phyloP scores from a whole-genome alignment of 2,329 filamentous ascomycete species.

The Aspergillus awamori region DNA sequence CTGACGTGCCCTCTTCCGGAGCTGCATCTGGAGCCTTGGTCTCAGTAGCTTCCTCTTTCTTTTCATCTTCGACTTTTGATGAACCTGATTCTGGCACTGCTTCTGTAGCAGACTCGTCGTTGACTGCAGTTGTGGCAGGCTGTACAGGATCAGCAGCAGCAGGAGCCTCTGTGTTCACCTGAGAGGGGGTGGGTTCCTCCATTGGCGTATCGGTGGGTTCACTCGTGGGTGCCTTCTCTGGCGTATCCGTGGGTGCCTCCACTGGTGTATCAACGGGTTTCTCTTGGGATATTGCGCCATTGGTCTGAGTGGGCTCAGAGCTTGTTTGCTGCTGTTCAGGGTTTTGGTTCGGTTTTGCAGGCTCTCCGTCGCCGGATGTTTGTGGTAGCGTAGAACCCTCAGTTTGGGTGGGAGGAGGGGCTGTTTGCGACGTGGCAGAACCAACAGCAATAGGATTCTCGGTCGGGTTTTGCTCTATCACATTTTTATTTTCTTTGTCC shows the following conservation, averaged over 20 bases:
- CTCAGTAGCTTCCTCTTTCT: constrained; percentile 1
- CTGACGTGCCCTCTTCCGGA: neutral
- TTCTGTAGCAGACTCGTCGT: constrained; percentile 5
- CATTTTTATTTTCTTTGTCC: constrained; percentile 32
- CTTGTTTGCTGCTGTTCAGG: constrained; percentile 7
- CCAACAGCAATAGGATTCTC: constrained; percentile 16
- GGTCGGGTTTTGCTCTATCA: constrained; percentile 23
- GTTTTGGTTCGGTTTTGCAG: constrained; percentile 15
- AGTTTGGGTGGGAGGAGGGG: constrained; percentile 10
- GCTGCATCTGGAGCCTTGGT: neutral
- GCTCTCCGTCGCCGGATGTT: constrained; percentile 14
- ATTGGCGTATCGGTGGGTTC: neutral
- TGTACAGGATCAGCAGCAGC: constrained; percentile 6
- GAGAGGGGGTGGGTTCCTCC: neutral
- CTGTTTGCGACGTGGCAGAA: constrained; percentile 12
- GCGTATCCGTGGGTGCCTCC: neutral
- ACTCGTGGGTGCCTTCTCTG: neutral
- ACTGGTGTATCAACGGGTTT: constrained; percentile 1
- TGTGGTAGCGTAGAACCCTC: constrained; percentile 10
- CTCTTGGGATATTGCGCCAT: constrained; percentile 6
- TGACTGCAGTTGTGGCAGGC: constrained; percentile 1
- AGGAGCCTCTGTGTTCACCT: neutral
- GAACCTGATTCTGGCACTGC: neutral
- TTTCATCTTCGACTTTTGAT: neutral
- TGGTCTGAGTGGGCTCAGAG: constrained; percentile 1